Percentiles rank a stretch among this genome's conserved stretches.
Evolutionary conservation across 2,329 filamentous ascomycete genomes (phyloP).

Genomic region (Magnaporthales sp.): DNA sequence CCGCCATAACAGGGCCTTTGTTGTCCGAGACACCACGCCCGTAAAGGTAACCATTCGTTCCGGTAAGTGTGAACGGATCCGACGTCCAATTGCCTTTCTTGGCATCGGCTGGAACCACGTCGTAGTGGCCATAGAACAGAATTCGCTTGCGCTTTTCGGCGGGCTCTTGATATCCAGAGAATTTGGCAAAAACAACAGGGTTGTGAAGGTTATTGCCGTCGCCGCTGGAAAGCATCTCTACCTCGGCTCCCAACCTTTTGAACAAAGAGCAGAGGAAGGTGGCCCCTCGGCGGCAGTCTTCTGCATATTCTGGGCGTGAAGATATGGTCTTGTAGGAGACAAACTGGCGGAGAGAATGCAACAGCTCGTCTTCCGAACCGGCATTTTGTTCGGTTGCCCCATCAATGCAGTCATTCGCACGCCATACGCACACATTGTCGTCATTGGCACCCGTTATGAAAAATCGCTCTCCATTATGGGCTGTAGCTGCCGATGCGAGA

Average conservation of each 20-base stretch:
- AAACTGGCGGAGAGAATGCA: conserved; percentile 74
- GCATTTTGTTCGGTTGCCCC: conserved; percentile 25
- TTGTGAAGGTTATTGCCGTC: conserved; percentile 55
- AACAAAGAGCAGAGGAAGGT: conserved; percentile 86
- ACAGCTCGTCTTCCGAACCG: conserved; percentile 44
- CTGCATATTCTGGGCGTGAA: conserved; percentile 73
- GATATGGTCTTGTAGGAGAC: conserved; percentile 90
- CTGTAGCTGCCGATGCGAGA: conserved; percentile 70
- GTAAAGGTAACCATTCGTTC: conserved; percentile 86
- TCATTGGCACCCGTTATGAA: conserved; percentile 94
- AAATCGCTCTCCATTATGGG: conserved; percentile 63
- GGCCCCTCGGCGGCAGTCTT: conserved; percentile 87
- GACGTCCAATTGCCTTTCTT: conserved; percentile 75
- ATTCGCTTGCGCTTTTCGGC: conserved; percentile 69
- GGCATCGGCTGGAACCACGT: conserved; percentile 85
- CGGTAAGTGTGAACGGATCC: conserved; percentile 84
- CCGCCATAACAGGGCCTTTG: conserved; percentile 91
- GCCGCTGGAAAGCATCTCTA: conserved; percentile 80
- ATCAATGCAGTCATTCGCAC: conserved; percentile 43
- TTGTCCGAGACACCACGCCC: conserved; percentile 96
- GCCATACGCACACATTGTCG: conserved; percentile 81
- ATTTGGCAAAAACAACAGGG: conserved; percentile 87
- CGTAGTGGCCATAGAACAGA: conserved; percentile 96
- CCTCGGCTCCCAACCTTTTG: conserved; percentile 81
- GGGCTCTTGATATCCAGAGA: conserved; percentile 64